phyloP scores from a whole-genome alignment of 306 rosid genomes.

The Quercus ilex region DNA sequence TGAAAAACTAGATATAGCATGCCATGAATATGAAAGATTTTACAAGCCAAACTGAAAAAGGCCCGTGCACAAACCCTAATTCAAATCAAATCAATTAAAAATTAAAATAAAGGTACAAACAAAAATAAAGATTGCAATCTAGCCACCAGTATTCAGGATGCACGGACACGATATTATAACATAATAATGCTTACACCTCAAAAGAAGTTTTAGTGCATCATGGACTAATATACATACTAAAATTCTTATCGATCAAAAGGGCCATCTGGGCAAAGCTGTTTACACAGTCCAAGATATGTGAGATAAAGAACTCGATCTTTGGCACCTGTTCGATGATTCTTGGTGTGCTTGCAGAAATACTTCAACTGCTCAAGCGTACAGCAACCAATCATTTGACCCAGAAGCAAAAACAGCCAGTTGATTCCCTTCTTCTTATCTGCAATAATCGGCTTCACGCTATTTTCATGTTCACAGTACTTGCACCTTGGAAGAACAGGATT shows the following conservation, averaged over 20 bases:
- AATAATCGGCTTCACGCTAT: conserved; percentile 34
- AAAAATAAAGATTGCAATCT: too few species aligned
- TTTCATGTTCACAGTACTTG: conserved; percentile 25
- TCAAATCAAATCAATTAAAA: too few species aligned
- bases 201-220: too few species aligned
- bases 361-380: conserved; percentile 50
- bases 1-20: too few species aligned
- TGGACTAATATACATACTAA: too few species aligned
- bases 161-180: too few species aligned
- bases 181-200: too few species aligned
- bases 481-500: conserved; percentile 34
- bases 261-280: conserved; percentile 37
- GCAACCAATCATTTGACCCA: conserved; percentile 46
- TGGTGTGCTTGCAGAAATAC: conserved; percentile 46
- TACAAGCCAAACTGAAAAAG: too few species aligned
- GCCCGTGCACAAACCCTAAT: too few species aligned
- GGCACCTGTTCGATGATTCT: conserved; percentile 56
- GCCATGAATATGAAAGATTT: too few species aligned
- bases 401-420: conserved; percentile 62
- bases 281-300: conserved; percentile 34
- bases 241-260: conserved; percentile 17
- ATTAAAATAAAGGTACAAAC: too few species aligned
- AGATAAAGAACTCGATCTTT: conserved; percentile 55
- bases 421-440: conserved; percentile 20
- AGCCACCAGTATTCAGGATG: too few species aligned